Evolutionary conservation across 768 basidiomycete genomes (phyloP).

Genomic region (Pisolithus sp.): DNA sequence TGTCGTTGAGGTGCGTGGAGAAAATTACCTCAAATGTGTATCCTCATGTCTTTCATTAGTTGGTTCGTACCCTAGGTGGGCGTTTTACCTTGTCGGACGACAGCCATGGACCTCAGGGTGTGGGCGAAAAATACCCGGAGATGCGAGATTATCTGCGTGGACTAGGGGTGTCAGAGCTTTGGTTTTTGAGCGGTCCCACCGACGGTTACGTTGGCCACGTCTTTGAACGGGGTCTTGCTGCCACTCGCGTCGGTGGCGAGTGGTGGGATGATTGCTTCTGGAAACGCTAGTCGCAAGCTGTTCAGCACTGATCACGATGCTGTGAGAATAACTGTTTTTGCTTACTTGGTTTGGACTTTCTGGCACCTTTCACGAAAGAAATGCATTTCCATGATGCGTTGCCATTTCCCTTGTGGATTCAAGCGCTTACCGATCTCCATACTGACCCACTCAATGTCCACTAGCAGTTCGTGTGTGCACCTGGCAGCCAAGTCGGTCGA

Average conservation of each 20-base stretch:
- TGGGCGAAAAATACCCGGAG: conserved; percentile 78
- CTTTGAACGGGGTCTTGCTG: conserved; percentile 28
- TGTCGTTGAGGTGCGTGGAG: conserved; percentile 56
- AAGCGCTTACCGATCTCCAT: background rate
- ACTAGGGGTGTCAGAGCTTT: conserved; percentile 57
- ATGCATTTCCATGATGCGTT: conserved; percentile 12
- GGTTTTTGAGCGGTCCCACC: conserved; percentile 45
- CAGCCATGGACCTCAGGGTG: conserved; percentile 84
- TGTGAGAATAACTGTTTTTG: conserved; percentile 6
- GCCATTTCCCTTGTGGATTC: background rate
- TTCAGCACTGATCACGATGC: conserved; percentile 11
- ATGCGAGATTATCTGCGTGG: conserved; percentile 58
- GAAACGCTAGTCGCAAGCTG: conserved; percentile 22
- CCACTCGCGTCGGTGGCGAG: conserved; percentile 41
- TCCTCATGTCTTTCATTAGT: conserved; percentile 35
- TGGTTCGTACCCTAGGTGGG: conserved; percentile 64
- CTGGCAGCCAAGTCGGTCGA: background rate
- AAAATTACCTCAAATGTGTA: conserved; percentile 12
- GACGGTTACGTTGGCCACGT: conserved; percentile 12
- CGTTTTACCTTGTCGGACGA: conserved; percentile 89
- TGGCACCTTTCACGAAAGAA: conserved; percentile 11
- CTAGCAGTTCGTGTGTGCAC: too few species aligned
- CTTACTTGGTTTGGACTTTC: conserved; percentile 17
- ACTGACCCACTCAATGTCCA: background rate
- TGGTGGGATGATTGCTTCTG: conserved; percentile 64